A percentile compares a stretch with the other conserved stretches of the same genome.
Evolutionary conservation across 768 basidiomycete genomes (phyloP).

Genomic region (Boletus tomentosulus): DNA sequence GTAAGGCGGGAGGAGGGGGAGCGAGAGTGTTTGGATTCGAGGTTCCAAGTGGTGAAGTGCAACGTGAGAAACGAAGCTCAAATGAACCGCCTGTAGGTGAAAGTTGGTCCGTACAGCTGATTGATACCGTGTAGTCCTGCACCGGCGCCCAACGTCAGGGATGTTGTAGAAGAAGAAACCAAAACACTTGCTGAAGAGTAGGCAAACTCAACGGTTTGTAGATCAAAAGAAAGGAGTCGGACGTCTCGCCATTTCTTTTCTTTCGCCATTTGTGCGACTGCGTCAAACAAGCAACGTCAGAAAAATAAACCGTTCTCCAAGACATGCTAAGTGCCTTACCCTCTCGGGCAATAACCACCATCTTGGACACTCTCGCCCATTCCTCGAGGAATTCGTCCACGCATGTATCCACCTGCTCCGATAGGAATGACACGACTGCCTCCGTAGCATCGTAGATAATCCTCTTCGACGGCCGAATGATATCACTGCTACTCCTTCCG

Average conservation of each 20-base stretch:
- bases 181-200: conserved; percentile 54
- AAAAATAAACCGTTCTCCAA: not conserved
- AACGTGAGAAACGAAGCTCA: conserved; percentile 67
- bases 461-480: conserved; percentile 80
- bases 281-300: not conserved
- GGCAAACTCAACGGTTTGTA: conserved; percentile 88
- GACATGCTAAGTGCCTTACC: conserved; percentile 39
- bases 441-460: conserved; percentile 89
- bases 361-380: conserved; percentile 90
- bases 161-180: not conserved
- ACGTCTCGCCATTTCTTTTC: conserved; percentile 70
- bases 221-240: conserved; percentile 81
- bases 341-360: conserved; percentile 90
- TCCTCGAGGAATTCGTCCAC: conserved; percentile 89
- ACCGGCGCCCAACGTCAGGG: not conserved
- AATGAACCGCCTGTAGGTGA: conserved; percentile 67
- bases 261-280: conserved; percentile 83
- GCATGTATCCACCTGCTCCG: conserved; percentile 81
- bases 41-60: conserved; percentile 10
- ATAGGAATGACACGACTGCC: conserved; percentile 85
- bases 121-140: conserved; percentile 73
- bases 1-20: conserved; percentile 28
- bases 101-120: conserved; percentile 74
- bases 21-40: conserved; percentile 19
- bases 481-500: conserved; percentile 43